Percentiles rank a stretch among this genome's conserved stretches.
These are phyloP conservation scores for Fraxinus pennsylvanica DNA, from an alignment of 257 asterid species.

Conservation along the genomic window DNA sequence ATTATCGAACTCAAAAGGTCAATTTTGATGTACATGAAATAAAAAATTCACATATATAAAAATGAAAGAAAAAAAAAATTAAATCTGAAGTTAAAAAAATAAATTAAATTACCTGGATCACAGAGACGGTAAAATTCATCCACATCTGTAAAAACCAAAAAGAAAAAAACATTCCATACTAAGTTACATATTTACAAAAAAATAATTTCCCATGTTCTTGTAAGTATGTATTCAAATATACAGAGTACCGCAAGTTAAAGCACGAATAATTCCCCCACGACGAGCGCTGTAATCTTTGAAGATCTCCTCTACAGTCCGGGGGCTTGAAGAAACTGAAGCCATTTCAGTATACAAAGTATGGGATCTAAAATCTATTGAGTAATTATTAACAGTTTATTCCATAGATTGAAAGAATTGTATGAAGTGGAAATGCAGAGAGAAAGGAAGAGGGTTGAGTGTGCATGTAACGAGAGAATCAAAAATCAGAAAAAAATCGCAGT, in stretches of 20 bases:
- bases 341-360: no score
- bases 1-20: background rate
- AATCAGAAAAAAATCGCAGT: no score
- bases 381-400: no score
- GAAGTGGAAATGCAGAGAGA: no score
- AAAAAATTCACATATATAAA: slow-evolving; percentile 19
- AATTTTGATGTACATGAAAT: slow-evolving; percentile 17
- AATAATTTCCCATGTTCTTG: no score
- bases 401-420: no score
- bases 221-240: no score
- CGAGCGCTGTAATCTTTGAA: slow-evolving; percentile 75
- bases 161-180: slow-evolving; percentile 7
- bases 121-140: slow-evolving; percentile 84
- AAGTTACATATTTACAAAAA: background rate
- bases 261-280: slow-evolving; percentile 65
- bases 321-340: no score
- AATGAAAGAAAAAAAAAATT: slow-evolving; percentile 26
- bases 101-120: slow-evolving; percentile 72
- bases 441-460: no score
- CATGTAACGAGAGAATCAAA: no score
- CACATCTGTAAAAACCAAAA: slow-evolving; percentile 56
- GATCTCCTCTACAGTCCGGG: slow-evolving; percentile 40
- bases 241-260: slow-evolving; percentile 16
- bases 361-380: no score
- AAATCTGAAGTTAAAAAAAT: slow-evolving; percentile 31